Conservation (phyloP, 2,329 filamentous ascomycete species). For the Microascus cirrosus region DNA sequence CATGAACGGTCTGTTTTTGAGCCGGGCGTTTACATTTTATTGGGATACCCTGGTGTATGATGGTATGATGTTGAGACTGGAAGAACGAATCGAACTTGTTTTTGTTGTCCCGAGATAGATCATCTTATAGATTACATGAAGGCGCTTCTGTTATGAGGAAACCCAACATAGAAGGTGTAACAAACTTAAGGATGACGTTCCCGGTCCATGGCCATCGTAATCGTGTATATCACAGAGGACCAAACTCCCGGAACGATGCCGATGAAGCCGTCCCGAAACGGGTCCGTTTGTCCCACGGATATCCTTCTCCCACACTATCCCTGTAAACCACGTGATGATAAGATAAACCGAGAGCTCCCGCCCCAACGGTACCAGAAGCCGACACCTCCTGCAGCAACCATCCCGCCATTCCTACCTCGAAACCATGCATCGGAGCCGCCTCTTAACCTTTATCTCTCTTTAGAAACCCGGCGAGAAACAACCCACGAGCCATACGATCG, state of each 20-base stretch:
- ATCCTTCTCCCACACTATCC: neutral
- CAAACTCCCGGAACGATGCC: too few relatives aligned
- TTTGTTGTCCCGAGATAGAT: neutral
- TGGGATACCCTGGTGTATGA: neutral
- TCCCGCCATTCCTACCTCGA: neutral
- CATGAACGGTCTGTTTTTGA: neutral
- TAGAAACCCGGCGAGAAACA: neutral
- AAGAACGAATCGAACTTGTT: neutral
- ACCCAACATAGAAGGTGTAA: neutral
- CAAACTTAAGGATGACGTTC: too few relatives aligned
- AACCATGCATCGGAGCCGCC: neutral
- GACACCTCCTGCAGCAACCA: neutral
- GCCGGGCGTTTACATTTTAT: neutral
- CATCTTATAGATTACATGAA: neutral
- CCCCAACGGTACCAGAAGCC: neutral
- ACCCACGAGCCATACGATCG: neutral
- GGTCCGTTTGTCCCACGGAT: neutral
- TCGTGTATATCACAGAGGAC: too few relatives aligned
- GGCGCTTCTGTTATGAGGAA: neutral
- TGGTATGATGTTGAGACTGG: neutral
- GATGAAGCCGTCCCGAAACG: neutral
- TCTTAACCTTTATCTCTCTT: neutral
- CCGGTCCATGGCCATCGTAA: too few relatives aligned
- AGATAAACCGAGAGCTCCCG: conserved; percentile 2
- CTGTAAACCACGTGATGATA: conserved; percentile 4